Evolutionary conservation across 306 rosid species (phyloP).

Genomic region (Begonia peltatifolia): DNA sequence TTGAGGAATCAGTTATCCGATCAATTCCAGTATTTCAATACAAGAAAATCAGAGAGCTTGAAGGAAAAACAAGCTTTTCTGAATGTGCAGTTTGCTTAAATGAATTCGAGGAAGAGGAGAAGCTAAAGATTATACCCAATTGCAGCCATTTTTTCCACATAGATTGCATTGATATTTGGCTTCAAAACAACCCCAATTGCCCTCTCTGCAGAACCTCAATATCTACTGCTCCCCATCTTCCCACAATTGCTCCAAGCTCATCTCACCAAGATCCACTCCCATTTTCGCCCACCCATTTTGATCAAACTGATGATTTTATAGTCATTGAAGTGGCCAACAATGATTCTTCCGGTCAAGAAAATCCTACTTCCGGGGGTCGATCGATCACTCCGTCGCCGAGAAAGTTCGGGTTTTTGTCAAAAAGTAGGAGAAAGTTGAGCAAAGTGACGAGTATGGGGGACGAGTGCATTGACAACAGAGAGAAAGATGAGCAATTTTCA

Average conservation of each 20-base stretch:
- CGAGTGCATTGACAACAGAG: conserved; percentile 50
- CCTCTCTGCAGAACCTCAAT: conserved; percentile 11
- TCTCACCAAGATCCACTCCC: background rate
- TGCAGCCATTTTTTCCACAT: conserved; percentile 23
- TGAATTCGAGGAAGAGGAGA: conserved; percentile 67
- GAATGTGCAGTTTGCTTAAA: conserved; percentile 89
- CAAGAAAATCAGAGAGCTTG: conserved; percentile 12
- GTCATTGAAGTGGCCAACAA: background rate
- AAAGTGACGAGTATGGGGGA: conserved; percentile 54
- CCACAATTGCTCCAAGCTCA: background rate
- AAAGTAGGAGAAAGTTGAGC: conserved; percentile 24
- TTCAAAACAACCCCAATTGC: conserved; percentile 12
- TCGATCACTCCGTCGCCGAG: background rate
- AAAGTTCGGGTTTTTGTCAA: background rate
- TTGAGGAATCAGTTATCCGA: conserved; percentile 68
- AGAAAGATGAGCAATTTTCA: conserved; percentile 40
- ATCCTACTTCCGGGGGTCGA: background rate
- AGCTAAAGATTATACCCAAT: conserved; percentile 64
- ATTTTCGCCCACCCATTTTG: background rate
- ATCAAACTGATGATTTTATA: background rate
- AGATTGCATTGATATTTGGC: conserved; percentile 12
- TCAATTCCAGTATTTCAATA: conserved; percentile 59
- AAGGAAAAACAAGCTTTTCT: conserved; percentile 6
- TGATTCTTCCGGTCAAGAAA: background rate
- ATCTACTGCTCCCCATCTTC: conserved; percentile 6